Base-by-base conservation (phyloP, 2,329 filamentous ascomycete species). In the Bipolaris zeicola region DNA sequence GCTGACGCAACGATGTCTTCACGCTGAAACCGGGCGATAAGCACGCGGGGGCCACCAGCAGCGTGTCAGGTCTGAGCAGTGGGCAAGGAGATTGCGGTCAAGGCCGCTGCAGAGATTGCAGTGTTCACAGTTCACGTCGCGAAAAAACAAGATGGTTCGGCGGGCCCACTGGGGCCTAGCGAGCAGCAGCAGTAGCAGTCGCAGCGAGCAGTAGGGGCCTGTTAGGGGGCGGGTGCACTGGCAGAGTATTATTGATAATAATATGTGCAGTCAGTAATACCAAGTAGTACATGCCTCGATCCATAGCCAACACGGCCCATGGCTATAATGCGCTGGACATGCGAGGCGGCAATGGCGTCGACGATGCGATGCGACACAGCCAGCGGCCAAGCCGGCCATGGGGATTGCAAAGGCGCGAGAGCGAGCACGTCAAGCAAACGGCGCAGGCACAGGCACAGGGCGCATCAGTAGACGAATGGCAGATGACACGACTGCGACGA, bases 71-170 rank as follows among this genome's bases (percentile, higher is more conserved):
- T 37, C 58, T 54, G 55, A 52, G 55, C 48, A 60, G 46, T 42
- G 33, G 55, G 36, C 28, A 34, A 48, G 52, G 57, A 59, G 52
- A 59, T 59, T 61, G 45, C 44, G 44, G 45, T 36, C 26, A 20
- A 28, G 55, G 14, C 33, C 8, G 7, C 26, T 10, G 14, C 33
- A 58, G 63, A 67, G 57, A 66, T 67, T 66, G 62, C 62, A 64
- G 57, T 60, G 52, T 52, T 56, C 49, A 11, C 52, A 59, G 54
- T 64, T 57, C 56, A 61, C 58, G 60, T 60, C 57, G 55, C 60
- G 47, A 58, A 64, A 60, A 63, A 62, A 60, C 57, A 64, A 61
- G 63, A 48, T 55, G 57, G 42, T 36, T 53, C 45, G 61, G 50
- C 55, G 59, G 55, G 62, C 57, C 50, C 57, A 54, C 58, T 50